Conservation (phyloP, 163 green algal species). For the Chlamydomonas reinhardtii region DNA sequence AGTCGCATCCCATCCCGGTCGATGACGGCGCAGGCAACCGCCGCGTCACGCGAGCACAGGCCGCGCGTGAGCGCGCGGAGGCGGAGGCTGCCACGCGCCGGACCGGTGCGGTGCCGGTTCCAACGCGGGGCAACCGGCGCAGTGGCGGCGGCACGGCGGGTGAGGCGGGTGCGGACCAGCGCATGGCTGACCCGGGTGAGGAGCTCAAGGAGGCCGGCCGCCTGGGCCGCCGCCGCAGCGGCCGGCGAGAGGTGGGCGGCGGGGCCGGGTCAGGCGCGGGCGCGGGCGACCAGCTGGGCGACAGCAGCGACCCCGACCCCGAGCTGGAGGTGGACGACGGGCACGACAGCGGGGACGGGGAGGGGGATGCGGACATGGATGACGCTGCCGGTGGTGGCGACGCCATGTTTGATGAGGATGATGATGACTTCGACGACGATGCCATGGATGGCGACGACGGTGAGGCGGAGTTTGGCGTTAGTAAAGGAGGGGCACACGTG, state of each 20-base stretch:
- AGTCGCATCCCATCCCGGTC: slow-evolving; percentile 31
- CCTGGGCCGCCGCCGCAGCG: background rate
- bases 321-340: slow-evolving; percentile 55
- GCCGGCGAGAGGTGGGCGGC: slow-evolving; percentile 2
- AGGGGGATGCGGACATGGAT: slow-evolving; percentile 54
- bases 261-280: background rate
- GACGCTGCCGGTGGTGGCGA: slow-evolving; percentile 16
- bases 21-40: slow-evolving; percentile 13
- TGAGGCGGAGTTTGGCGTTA: background rate
- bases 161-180: background rate
- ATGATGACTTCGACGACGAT: slow-evolving; percentile 54
- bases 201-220: slow-evolving; percentile 5
- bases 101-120: background rate
- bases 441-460: slow-evolving; percentile 57
- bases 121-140: slow-evolving; percentile 16
- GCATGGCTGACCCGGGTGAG: slow-evolving; percentile 16
- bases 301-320: slow-evolving; percentile 41
- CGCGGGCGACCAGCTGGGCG: too few relatives aligned
- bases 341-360: slow-evolving; percentile 49
- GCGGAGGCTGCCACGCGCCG: slow-evolving; percentile 20
- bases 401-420: slow-evolving; percentile 57
- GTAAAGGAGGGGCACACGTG: background rate
- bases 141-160: background rate
- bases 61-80: slow-evolving; percentile 22
- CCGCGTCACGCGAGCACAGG: slow-evolving; percentile 25